These are phyloP conservation scores for Chaetomium tenue DNA, from an alignment of 495 filamentous ascomycete genomes.

Conservation along the genomic window DNA sequence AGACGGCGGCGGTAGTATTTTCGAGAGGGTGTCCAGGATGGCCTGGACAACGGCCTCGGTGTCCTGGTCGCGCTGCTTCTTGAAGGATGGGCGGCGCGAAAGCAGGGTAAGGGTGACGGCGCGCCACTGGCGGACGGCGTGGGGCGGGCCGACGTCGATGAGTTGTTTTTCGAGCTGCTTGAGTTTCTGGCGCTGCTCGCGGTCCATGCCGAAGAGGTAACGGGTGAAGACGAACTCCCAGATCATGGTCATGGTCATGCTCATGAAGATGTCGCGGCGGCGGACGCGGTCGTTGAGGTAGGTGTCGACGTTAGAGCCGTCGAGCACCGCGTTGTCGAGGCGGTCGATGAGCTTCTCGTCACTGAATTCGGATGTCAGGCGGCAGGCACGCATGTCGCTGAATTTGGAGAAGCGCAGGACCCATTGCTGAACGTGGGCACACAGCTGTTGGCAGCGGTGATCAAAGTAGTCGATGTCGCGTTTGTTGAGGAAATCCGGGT, in stretches of 20 bases:
- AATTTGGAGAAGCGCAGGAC: constrained; percentile 94
- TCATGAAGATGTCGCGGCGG: constrained; percentile 92
- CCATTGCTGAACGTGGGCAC: constrained; percentile 92
- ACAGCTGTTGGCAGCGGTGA: constrained; percentile 87
- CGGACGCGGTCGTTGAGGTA: constrained; percentile 83
- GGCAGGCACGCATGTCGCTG: constrained; percentile 82
- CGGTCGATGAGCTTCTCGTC: constrained; percentile 89
- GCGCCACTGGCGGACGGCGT: constrained; percentile 91
- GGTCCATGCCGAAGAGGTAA: constrained; percentile 97
- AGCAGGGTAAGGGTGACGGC: constrained; percentile 89
- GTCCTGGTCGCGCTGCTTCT: constrained; percentile 72
- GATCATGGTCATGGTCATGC: constrained; percentile 94
- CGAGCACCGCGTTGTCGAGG: constrained; percentile 88
- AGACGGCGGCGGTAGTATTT: constrained; percentile 77
- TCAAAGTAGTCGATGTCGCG: constrained; percentile 94
- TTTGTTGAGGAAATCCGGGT: constrained; percentile 72
- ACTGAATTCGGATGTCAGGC: constrained; percentile 71
- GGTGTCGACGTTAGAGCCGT: constrained; percentile 83
- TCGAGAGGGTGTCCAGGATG: constrained; percentile 72
- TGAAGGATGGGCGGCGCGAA: constrained; percentile 69
- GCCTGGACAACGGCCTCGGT: constrained; percentile 86
- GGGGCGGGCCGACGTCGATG: constrained; percentile 75
- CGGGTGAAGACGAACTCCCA: constrained; percentile 98
- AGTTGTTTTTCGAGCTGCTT: constrained; percentile 89
- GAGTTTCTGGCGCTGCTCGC: constrained; percentile 94